Evolutionary conservation across 352 stramenopile genomes (phyloP).

Genomic region (Phytophthora parvispora): DNA sequence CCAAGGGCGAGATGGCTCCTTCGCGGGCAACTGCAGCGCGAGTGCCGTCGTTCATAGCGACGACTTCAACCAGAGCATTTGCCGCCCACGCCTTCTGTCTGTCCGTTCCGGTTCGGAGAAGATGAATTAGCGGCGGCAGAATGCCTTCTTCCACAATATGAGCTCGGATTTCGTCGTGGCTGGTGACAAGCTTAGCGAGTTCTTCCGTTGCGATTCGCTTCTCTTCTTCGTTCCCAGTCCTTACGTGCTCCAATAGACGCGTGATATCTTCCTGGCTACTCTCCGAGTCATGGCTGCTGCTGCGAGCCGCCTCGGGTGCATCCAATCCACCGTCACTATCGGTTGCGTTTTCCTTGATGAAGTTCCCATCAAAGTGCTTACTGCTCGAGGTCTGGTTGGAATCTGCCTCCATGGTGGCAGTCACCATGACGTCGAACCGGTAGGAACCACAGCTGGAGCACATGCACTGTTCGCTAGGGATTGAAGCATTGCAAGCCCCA

Average conservation of each 20-base stretch:
- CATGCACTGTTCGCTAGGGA: neutral
- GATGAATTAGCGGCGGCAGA: neutral
- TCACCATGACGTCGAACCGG: neutral
- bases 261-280: neutral
- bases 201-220: conserved; percentile 3
- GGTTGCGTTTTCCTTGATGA: too few species aligned
- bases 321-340: too few species aligned
- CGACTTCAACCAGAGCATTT: neutral
- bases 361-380: too few species aligned
- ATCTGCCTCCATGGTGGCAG: too few species aligned
- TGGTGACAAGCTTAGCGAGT: conserved; percentile 1
- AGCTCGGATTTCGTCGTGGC: conserved; percentile 4
- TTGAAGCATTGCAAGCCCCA: neutral
- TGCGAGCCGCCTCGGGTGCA: neutral
- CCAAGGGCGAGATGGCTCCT: conserved; percentile 1
- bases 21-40: neutral
- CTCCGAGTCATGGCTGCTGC: neutral
- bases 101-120: conserved; percentile 3
- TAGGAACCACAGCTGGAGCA: neutral
- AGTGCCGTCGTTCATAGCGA: conserved; percentile 3
- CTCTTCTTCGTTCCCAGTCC: conserved; percentile 2
- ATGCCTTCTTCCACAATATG: conserved; percentile 7
- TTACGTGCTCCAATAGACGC: conserved; percentile 4
- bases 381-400: too few species aligned
- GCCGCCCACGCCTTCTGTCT: neutral